phyloP scores from a whole-genome alignment of 176 grass and related monocot species.

The Musa schizocarpa region DNA sequence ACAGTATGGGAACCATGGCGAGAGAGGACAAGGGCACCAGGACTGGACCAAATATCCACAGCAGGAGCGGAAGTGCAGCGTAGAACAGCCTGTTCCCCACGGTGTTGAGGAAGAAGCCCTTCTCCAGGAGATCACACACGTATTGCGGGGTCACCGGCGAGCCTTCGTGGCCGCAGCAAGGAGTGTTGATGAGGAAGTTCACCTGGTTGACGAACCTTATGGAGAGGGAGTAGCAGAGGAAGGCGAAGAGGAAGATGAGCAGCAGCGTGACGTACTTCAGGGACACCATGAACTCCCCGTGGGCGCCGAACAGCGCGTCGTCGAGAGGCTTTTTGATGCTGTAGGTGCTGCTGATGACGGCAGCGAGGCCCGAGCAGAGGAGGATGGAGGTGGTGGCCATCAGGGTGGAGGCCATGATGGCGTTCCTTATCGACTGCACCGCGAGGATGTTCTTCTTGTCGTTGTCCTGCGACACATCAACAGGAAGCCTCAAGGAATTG shows the following conservation, averaged over 20 bases:
- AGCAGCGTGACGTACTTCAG: slow-evolving; percentile 48
- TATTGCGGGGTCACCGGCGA: slow-evolving; percentile 30
- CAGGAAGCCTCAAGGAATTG: neutral
- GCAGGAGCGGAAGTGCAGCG: slow-evolving; percentile 43
- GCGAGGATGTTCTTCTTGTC: slow-evolving; percentile 52
- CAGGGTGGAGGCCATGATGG: slow-evolving; percentile 63
- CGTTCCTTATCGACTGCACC: slow-evolving; percentile 68
- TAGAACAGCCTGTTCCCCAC: slow-evolving; percentile 53
- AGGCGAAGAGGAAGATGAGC: slow-evolving; percentile 50
- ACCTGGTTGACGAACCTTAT: slow-evolving; percentile 55
- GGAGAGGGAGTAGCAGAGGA: slow-evolving; percentile 57
- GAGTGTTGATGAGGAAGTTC: slow-evolving; percentile 54
- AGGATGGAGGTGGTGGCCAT: slow-evolving; percentile 53
- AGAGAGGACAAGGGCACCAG: slow-evolving; percentile 42
- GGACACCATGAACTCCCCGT: slow-evolving; percentile 40
- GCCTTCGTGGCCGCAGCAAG: slow-evolving; percentile 2
- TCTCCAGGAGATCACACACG: slow-evolving; percentile 39
- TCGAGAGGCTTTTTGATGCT: slow-evolving; percentile 49
- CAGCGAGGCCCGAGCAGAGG: slow-evolving; percentile 58
- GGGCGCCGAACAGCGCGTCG: slow-evolving; percentile 46
- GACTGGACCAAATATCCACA: slow-evolving; percentile 64
- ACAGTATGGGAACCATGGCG: slow-evolving; percentile 36
- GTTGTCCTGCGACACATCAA: slow-evolving; percentile 36
- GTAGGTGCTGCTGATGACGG: slow-evolving; percentile 71
- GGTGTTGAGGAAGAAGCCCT: slow-evolving; percentile 32